phyloP scores from a whole-genome alignment of 1,284 basidiomycete species.

The Amylostereum chailletii region DNA sequence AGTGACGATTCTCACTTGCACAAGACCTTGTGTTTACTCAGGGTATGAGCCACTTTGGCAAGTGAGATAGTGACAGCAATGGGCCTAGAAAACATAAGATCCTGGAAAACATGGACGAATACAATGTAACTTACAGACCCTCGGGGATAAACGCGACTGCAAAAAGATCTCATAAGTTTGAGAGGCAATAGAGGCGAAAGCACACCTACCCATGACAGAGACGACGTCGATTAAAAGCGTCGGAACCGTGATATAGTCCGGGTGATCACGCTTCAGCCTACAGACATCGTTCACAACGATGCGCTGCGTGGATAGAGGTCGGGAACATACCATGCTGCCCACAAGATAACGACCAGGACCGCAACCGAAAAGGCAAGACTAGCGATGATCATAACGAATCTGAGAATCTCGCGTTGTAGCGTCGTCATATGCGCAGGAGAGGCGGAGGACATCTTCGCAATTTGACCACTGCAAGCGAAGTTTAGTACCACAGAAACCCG shows the following conservation, averaged over 20 bases:
- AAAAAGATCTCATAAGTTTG: neutral
- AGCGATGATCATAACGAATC: constrained; percentile 35
- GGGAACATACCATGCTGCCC: constrained; percentile 36
- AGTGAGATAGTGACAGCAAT: constrained; percentile 35
- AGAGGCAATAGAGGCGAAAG: neutral
- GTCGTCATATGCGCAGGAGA: constrained; percentile 33
- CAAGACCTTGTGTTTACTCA: constrained; percentile 48
- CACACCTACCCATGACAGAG: constrained; percentile 32
- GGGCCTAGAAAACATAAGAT: constrained; percentile 21
- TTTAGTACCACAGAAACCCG: neutral
- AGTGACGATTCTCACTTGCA: constrained; percentile 31
- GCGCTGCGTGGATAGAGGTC: neutral
- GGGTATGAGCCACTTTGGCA: constrained; percentile 38
- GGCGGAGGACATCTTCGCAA: constrained; percentile 43
- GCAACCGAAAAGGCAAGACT: constrained; percentile 34
- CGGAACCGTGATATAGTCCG: constrained; percentile 47
- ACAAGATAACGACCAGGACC: constrained; percentile 44
- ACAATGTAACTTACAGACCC: constrained; percentile 23
- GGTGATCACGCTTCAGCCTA: constrained; percentile 30
- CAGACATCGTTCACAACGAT: neutral
- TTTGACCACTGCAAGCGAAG: constrained; percentile 33
- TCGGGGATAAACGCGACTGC: constrained; percentile 52
- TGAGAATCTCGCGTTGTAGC: constrained; percentile 33
- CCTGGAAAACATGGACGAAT: neutral
- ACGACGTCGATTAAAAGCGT: constrained; percentile 51